Evolutionary conservation across 164 flowering plant genomes (phyloP), one percentile per base, ranked within the genome.

Genomic region (Sedum album): DNA sequence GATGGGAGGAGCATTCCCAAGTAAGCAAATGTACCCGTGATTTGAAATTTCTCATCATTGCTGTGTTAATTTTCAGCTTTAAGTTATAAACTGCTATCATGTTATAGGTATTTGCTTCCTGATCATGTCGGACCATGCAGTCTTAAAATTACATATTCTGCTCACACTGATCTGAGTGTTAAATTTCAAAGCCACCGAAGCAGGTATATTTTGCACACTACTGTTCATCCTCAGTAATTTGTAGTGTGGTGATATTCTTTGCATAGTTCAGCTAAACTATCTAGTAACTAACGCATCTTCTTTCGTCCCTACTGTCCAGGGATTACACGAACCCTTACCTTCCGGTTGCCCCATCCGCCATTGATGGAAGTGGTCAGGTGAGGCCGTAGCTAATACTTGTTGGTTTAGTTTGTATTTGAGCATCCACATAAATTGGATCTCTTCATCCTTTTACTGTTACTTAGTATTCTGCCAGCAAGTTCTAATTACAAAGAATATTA

Each of bases 1-100:
- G 97, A 94, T 82, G 91, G 91, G 71, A 82, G 98, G 85, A 87
- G 82, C 82, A 94, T 94, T 73, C 98, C 98, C 38, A 89, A 94
- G 98, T 88, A 76, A 82, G 62, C 46, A 33, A 57, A 28, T 21
- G n/a, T 17, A 62, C 10, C 31, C 3, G 9, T 62, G 41, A 36
- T 21, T n/a, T 23, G 30, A 23, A 35, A 69, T 68, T 77, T 17
- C 72, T 72, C 60, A 74, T 53, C 62, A 28, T 28, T 30, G 31
- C 35, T 0, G 13, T 21, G 23, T 41, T 35, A 65, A 35, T 8
- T n/a, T 38, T 39, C 26, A 30, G 6, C 42, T 15, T 65, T 9
- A 9, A 7, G 42, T 4, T 65, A 10, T 21, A 2, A 41, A 25
- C 6, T 36, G 67, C 18, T 21, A 39, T 48, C 55, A 2, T 55